A percentile compares a stretch with the other conserved stretches of the same genome.
These are phyloP conservation scores for Symbiodinium natans DNA, from an alignment of 73 alveolate species.

Conservation along the genomic window DNA sequence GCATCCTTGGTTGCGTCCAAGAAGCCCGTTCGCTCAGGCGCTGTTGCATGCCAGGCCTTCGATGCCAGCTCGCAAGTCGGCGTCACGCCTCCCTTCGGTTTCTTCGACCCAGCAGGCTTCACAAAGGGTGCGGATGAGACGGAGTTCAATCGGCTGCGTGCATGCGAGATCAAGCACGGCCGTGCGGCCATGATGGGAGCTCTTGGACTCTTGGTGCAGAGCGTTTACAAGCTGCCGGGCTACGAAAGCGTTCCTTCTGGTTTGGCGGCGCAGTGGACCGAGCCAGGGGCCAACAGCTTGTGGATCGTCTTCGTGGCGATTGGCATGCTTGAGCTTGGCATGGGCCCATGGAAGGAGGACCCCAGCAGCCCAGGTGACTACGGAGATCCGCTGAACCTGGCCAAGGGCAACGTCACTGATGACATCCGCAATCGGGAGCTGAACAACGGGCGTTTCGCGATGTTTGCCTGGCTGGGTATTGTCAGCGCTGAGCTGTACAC, in stretches of 20 bases:
- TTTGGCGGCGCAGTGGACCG: conserved; percentile 16
- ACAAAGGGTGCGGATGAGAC: conserved; percentile 15
- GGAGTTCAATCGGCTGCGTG: not conserved
- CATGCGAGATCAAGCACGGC: not conserved
- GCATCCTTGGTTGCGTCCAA: conserved; percentile 6
- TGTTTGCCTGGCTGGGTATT: conserved; percentile 9
- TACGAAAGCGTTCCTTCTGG: conserved; percentile 3
- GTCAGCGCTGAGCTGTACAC: conserved; percentile 23
- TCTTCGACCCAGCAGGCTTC: conserved; percentile 31
- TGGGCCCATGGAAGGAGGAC: conserved; percentile 7
- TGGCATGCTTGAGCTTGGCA: not conserved
- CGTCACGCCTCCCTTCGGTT: not conserved
- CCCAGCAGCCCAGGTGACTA: not conserved
- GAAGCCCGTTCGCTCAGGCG: not conserved
- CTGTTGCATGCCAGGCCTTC: not conserved
- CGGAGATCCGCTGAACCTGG: conserved; percentile 23
- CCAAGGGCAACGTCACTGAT: conserved; percentile 28
- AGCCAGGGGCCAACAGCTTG: conserved; percentile 7
- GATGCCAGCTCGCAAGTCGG: conserved; percentile 18
- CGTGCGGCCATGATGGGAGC: conserved; percentile 21
- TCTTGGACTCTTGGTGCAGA: not conserved
- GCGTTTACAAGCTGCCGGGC: conserved; percentile 24
- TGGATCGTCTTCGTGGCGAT: not conserved
- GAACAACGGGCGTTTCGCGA: conserved; percentile 38
- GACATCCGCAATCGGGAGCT: conserved; percentile 14